Evolutionary conservation across 2,329 filamentous ascomycete species (phyloP), one percentile per base, ranked within the genome.

Genomic region (Amesomyces nigricolor): DNA sequence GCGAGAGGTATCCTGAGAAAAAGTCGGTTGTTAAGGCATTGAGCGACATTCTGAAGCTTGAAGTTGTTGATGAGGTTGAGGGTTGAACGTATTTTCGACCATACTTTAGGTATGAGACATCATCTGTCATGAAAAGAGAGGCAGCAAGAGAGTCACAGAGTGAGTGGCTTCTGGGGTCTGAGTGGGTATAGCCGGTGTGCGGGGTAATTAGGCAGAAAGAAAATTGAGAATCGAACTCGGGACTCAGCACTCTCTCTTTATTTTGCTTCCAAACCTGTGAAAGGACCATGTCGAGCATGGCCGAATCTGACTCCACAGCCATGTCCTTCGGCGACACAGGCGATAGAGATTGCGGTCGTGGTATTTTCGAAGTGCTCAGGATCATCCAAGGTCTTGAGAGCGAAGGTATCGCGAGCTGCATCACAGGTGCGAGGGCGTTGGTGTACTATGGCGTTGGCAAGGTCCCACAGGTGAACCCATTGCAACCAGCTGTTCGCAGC

Each of bases 391-490:
- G 7, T n/a, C 51, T 53, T 1, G 44, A 53, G 22, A 3, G 22
- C 51, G 13, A 4, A 22, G 39, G 38, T 4, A 53, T 54, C 13
- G n/a, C 17, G 17, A 26, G 38, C 51, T 54, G 45, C 43, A 45
- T 54, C 14, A 30, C 38, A 17, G 53, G 40, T 19, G 42, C 35
- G 17, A 55, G 40, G 30, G 53, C 47, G 5, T 22, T 55, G 30
- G 47, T 55, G 17, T 55, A 55, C 35, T 50, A 55, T 17, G 47
- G 53, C 14, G 40, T 40, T 22, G 17, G 11, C 30, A 39, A 40
- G 19, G 47, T 55, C 8, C 47, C 53, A 16, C 19, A 44, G 42
- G 53, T 55, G 14, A 17, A 37, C 37, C 29, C 8, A 35, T 35
- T 7, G 32, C 32, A 35, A 35, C 32, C 32, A 40, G 14, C 38